Evolutionary conservation across 1,284 basidiomycete species (phyloP).

Genomic region (Papiliotrema terrestris): DNA sequence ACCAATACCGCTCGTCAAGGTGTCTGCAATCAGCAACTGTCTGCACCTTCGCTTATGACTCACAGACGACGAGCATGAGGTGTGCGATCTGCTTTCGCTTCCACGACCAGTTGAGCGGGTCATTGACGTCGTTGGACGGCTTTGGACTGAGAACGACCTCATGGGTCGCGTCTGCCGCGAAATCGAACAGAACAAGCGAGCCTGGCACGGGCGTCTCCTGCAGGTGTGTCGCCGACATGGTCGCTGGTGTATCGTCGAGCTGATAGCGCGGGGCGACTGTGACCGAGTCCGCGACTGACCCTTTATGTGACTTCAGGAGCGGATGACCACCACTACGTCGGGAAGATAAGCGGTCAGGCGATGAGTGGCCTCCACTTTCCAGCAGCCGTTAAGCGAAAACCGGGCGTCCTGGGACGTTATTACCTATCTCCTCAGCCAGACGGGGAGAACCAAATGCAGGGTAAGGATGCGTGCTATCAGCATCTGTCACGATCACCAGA

Average conservation of each 20-base stretch:
- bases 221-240: not conserved
- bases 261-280: too few species aligned
- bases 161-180: not conserved
- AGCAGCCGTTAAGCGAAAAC: too few species aligned
- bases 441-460: too few species aligned
- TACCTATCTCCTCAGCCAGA: too few species aligned
- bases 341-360: too few species aligned
- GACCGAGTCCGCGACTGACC: too few species aligned
- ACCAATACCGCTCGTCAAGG: conserved; percentile 10
- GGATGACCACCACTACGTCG: too few species aligned
- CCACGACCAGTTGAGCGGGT: conserved; percentile 21
- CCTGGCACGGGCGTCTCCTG: conserved; percentile 18
- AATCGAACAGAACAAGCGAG: conserved; percentile 17
- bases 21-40: conserved; percentile 3
- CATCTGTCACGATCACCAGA: too few species aligned
- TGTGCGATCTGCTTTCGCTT: conserved; percentile 17
- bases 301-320: too few species aligned
- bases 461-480: too few species aligned
- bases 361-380: too few species aligned
- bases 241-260: not conserved
- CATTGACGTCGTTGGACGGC: conserved; percentile 20
- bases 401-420: too few species aligned
- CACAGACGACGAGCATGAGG: conserved; percentile 17
- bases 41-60: not conserved
- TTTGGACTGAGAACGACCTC: conserved; percentile 20